Evolutionary conservation across 208 protist genomes (phyloP), one percentile per base, ranked within the genome.

Genomic region (Acanthamoeba lenticulata): DNA sequence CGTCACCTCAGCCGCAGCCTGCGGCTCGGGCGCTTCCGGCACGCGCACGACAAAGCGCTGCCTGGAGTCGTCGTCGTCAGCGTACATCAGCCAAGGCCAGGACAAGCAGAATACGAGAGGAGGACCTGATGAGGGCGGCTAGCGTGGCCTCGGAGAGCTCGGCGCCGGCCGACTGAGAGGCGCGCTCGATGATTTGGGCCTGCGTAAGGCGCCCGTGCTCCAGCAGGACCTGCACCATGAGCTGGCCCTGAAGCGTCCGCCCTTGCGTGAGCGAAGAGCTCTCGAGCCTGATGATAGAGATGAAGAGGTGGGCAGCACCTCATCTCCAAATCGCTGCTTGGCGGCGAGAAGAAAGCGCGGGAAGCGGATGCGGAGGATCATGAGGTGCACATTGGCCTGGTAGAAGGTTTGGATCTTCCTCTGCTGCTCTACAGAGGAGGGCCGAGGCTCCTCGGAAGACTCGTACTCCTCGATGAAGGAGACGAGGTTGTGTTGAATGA

Each of bases 391-490:
- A 49, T 67, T 90, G 83, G 55, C 55, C 13, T 90, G 52, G 49
- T 90, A 90, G 83, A 67, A 90, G 4, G 83, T 90, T 11, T 67
- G 52, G 6, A 90, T 36, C 29, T 69, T 40, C 27, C 40, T 27
- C 19, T 27, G 83, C 29, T 90, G 21, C 49, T 17, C 36, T 19
- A 34, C 24, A n/a, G n/a, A n/a, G n/a, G n/a, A n/a, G n/a, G n/a
- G n/a, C n/a, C n/a, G n/a, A n/a, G n/a, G n/a, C n/a, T n/a, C n/a
- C n/a, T n/a, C n/a, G n/a, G n/a, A n/a, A n/a, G n/a, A n/a, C n/a
- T 62, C 47, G 52, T 69, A 65, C 83, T 90, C 83, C 55, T 90
- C 83, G 83, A 69, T 42, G 55, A 90, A 90, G 40, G 83, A 90
- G 49, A 69, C 83, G 32, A 90, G 45, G 32, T 90, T 69, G 83